Percentiles rank a stretch among this genome's conserved stretches.
Evolutionary conservation across 2,329 filamentous ascomycete genomes (phyloP).

Genomic region (Fusarium armeniacum): DNA sequence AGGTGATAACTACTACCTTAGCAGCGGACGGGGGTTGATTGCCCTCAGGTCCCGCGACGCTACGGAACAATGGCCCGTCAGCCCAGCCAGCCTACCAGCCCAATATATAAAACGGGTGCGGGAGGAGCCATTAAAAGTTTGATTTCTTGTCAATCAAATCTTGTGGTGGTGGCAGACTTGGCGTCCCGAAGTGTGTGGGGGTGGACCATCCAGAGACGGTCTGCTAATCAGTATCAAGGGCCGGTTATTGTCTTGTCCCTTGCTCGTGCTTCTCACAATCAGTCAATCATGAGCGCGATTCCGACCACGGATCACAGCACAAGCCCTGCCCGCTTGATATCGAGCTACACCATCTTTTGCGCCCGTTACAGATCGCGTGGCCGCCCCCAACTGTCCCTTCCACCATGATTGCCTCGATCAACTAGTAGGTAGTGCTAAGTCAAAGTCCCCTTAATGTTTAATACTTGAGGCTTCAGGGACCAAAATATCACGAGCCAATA

Average conservation of each 20-base stretch:
- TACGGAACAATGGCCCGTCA: slow-evolving; percentile 39
- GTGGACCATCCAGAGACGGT: slow-evolving; percentile 43
- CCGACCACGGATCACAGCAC: slow-evolving; percentile 41
- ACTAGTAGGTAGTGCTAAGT: not conserved
- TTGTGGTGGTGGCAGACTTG: slow-evolving; percentile 35
- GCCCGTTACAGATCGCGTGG: slow-evolving; percentile 44
- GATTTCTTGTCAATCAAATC: slow-evolving; percentile 29
- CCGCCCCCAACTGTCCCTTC: slow-evolving; percentile 36
- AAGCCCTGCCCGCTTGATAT: slow-evolving; percentile 30
- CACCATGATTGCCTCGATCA: slow-evolving; percentile 2
- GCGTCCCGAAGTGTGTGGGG: slow-evolving; percentile 39
- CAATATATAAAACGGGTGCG: slow-evolving; percentile 17
- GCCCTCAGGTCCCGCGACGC: slow-evolving; percentile 37
- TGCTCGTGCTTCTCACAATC: slow-evolving; percentile 19
- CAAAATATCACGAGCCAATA: slow-evolving; percentile 20
- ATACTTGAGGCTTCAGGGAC: slow-evolving; percentile 25
- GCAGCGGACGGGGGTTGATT: slow-evolving; percentile 22
- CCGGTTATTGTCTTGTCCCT: slow-evolving; percentile 8
- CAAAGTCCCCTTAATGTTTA: not conserved
- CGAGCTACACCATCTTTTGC: slow-evolving; percentile 29
- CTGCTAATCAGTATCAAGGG: slow-evolving; percentile 42
- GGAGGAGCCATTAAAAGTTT: slow-evolving; percentile 35
- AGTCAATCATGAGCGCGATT: slow-evolving; percentile 45
- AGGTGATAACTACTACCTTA: slow-evolving; percentile 4
- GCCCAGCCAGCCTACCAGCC: too few relatives aligned